phyloP scores from a whole-genome alignment of 176 grass and related monocot genomes.

The Cocos nucifera region DNA sequence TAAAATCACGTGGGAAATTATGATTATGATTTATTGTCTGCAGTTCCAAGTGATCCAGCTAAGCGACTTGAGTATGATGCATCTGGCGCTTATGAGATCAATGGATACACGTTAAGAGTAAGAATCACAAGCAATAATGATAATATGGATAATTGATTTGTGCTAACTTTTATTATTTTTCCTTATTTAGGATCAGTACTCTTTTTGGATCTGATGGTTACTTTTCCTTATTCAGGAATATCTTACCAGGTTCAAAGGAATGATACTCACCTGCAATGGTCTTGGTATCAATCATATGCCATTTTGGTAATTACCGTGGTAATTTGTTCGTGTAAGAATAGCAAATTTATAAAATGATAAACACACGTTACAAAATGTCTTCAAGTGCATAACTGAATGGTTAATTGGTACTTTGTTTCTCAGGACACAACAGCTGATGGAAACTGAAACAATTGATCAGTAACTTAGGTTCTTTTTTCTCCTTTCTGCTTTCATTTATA shows the following conservation, averaged over 20 bases:
- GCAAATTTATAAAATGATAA: too few relatives aligned
- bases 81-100: constrained; percentile 52
- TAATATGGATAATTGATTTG: too few relatives aligned
- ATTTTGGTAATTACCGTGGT: constrained; percentile 20
- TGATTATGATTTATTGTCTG: constrained; percentile 2
- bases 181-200: not conserved
- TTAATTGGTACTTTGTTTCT: constrained; percentile 6
- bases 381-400: not conserved
- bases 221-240: constrained; percentile 49
- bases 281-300: constrained; percentile 52
- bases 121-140: not conserved
- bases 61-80: constrained; percentile 56
- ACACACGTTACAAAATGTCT: not conserved
- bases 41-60: constrained; percentile 61
- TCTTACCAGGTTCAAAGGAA: constrained; percentile 68
- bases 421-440: constrained; percentile 31
- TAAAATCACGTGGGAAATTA: too few relatives aligned
- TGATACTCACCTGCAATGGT: constrained; percentile 80
- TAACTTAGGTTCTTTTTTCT: constrained; percentile 7
- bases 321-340: too few relatives aligned
- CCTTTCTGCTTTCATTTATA: too few relatives aligned
- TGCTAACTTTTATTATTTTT: not conserved
- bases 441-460: constrained; percentile 38
- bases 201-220: not conserved
- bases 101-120: constrained; percentile 49